Evolutionary conservation across 176 grass and related monocot genomes (phyloP).

Genomic region (Oryza nivara): DNA sequence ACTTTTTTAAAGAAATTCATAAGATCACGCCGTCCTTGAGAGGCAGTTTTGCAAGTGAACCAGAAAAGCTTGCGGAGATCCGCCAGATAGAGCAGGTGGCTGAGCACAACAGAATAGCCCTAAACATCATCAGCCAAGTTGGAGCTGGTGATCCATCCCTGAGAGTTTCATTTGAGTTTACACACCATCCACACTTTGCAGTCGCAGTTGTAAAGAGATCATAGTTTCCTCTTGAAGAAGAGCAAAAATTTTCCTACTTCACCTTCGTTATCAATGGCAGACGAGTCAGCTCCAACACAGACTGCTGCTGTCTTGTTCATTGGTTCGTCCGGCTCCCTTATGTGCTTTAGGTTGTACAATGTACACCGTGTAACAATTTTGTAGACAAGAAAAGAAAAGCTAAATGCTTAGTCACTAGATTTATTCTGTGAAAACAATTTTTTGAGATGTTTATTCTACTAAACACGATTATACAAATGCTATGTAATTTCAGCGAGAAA

Average conservation of each 20-base stretch:
- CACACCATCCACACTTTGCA: slow-evolving; percentile 85
- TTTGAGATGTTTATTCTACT: slow-evolving; percentile 19
- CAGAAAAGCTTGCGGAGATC: slow-evolving; percentile 76
- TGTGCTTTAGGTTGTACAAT: slow-evolving; percentile 38
- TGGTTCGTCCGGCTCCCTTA: slow-evolving; percentile 15
- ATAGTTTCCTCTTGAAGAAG: slow-evolving; percentile 35
- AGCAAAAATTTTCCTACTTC: slow-evolving; percentile 13
- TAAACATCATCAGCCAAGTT: slow-evolving; percentile 84
- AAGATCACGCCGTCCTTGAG: slow-evolving; percentile 66
- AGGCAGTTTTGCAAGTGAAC: slow-evolving; percentile 70
- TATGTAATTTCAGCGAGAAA: background rate
- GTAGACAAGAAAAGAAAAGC: slow-evolving; percentile 29
- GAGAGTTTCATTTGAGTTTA: slow-evolving; percentile 83
- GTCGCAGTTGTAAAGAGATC: slow-evolving; percentile 91
- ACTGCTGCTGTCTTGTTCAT: slow-evolving; percentile 4
- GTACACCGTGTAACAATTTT: slow-evolving; percentile 52
- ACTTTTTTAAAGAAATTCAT: slow-evolving; percentile 88
- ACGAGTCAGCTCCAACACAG: background rate
- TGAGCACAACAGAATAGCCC: slow-evolving; percentile 85
- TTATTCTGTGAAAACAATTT: slow-evolving; percentile 25
- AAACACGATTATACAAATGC: slow-evolving; percentile 23
- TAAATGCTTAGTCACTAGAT: background rate
- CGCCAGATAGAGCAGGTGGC: slow-evolving; percentile 89
- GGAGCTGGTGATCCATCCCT: slow-evolving; percentile 64
- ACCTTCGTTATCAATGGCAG: background rate